Evolutionary conservation across 2,329 filamentous ascomycete genomes (phyloP).

Genomic region (Neoscytalidium dimidiatum): DNA sequence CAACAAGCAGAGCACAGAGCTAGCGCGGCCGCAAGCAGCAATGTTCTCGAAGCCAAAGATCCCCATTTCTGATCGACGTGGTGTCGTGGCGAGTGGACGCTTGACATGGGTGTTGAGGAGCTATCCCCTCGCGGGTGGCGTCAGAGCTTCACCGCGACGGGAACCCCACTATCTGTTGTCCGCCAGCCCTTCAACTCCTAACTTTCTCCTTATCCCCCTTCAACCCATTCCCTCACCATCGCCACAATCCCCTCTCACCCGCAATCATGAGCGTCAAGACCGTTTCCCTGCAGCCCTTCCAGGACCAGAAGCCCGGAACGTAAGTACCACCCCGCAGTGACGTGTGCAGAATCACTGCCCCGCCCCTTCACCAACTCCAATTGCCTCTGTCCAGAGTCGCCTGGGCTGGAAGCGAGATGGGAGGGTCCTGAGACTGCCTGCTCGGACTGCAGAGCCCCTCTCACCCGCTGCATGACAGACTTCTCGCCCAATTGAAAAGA

Average conservation of each 20-base stretch:
- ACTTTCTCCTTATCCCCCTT: slow-evolving; percentile 6
- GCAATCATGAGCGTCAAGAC: slow-evolving; percentile 68
- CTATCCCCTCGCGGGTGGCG: slow-evolving; percentile 16
- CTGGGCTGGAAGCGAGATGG: no score
- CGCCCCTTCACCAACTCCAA: slow-evolving; percentile 25
- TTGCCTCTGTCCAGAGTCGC: neutral
- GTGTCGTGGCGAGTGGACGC: neutral
- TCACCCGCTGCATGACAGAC: neutral
- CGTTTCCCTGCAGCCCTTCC: slow-evolving; percentile 80
- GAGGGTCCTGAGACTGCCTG: no score
- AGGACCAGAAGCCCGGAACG: slow-evolving; percentile 99
- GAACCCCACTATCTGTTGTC: slow-evolving; percentile 18
- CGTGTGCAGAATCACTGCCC: neutral
- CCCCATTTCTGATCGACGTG: slow-evolving; percentile 16
- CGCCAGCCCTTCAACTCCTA: slow-evolving; percentile 3
- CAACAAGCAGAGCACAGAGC: neutral
- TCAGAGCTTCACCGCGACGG: slow-evolving; percentile 11
- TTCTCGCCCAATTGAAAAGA: neutral
- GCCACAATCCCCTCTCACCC: neutral
- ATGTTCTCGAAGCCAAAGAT: slow-evolving; percentile 6
- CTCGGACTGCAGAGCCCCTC: no score
- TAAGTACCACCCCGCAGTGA: slow-evolving; percentile 57
- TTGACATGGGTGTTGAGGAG: slow-evolving; percentile 16
- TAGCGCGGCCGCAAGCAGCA: neutral
- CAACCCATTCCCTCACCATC: neutral